Evolutionary conservation across 805 yeast genomes (phyloP).

Genomic region (Torulaspora microellipsoides): DNA sequence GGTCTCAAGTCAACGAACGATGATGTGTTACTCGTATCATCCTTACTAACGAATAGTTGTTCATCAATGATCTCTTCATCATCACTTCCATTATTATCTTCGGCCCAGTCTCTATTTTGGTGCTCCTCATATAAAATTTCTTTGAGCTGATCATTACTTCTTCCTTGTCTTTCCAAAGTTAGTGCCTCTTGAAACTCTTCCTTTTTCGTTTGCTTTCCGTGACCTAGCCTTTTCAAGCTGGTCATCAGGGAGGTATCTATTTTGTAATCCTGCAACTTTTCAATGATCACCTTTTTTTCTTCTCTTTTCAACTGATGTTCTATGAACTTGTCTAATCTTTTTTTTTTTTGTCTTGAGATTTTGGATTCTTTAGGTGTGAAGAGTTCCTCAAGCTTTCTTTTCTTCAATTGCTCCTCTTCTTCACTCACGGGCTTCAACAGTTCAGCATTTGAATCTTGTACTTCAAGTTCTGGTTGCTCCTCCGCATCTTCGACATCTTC

Average conservation of each 20-base stretch:
- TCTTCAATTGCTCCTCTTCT: conserved; percentile 59
- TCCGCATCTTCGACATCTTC: conserved; percentile 31
- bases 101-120: conserved; percentile 57
- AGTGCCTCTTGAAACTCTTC: conserved; percentile 75
- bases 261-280: conserved; percentile 57
- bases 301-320: conserved; percentile 86
- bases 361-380: conserved; percentile 63
- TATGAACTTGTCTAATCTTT: conserved; percentile 85
- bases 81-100: conserved; percentile 23
- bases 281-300: conserved; percentile 72
- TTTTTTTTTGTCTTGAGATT: conserved; percentile 62
- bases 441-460: conserved; percentile 54
- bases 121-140: conserved; percentile 68
- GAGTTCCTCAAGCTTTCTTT: conserved; percentile 57
- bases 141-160: conserved; percentile 54
- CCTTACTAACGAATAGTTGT: conserved; percentile 18
- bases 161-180: conserved; percentile 65
- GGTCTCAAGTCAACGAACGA: conserved; percentile 73
- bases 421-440: conserved; percentile 57
- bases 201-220: conserved; percentile 60
- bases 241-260: conserved; percentile 68
- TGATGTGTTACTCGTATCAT: conserved; percentile 23
- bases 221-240: conserved; percentile 75
- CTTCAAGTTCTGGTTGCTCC: conserved; percentile 15
- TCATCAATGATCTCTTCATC: conserved; percentile 23